Conservation (phyloP, 768 basidiomycete species). For the Collybia nuda region DNA sequence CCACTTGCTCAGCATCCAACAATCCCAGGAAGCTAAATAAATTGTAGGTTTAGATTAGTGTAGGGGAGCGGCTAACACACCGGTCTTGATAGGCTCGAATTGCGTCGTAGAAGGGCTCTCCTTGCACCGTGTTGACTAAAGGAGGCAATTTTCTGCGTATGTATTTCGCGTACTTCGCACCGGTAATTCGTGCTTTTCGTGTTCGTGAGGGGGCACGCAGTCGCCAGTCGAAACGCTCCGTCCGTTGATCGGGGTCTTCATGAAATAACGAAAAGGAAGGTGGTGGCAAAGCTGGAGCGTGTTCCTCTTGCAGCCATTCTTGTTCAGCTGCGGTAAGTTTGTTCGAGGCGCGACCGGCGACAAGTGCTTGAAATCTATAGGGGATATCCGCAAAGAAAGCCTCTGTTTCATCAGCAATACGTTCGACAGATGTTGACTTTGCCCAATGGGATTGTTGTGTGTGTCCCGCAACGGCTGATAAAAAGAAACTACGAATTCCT, state of each 20-base stretch:
- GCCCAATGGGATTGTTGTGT: slow-evolving; percentile 12
- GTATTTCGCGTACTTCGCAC: slow-evolving; percentile 13
- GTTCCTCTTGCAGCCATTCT: slow-evolving; percentile 37
- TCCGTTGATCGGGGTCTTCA: slow-evolving; percentile 9
- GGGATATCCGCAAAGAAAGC: slow-evolving; percentile 8
- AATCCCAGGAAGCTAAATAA: slow-evolving; percentile 39
- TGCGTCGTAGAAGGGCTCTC: slow-evolving; percentile 47
- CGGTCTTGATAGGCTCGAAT: slow-evolving; percentile 53
- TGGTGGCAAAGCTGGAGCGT: neutral
- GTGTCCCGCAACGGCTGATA: slow-evolving; percentile 9
- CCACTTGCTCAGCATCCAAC: slow-evolving; percentile 62
- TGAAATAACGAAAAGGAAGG: slow-evolving; percentile 6
- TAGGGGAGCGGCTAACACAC: slow-evolving; percentile 27
- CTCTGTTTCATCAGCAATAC: slow-evolving; percentile 10
- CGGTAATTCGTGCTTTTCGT: slow-evolving; percentile 12
- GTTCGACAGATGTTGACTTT: slow-evolving; percentile 4
- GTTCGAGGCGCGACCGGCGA: neutral
- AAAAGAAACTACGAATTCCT: slow-evolving; percentile 15
- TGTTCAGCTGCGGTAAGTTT: slow-evolving; percentile 29
- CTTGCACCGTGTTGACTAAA: slow-evolving; percentile 25
- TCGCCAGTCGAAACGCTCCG: slow-evolving; percentile 62
- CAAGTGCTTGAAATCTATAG: slow-evolving; percentile 1
- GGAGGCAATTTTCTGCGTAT: slow-evolving; percentile 39
- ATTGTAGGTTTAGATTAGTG: neutral
- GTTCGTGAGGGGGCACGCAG: slow-evolving; percentile 48